Conservation (phyloP, 2,329 filamentous ascomycete species). For the Verticillium longisporum region DNA sequence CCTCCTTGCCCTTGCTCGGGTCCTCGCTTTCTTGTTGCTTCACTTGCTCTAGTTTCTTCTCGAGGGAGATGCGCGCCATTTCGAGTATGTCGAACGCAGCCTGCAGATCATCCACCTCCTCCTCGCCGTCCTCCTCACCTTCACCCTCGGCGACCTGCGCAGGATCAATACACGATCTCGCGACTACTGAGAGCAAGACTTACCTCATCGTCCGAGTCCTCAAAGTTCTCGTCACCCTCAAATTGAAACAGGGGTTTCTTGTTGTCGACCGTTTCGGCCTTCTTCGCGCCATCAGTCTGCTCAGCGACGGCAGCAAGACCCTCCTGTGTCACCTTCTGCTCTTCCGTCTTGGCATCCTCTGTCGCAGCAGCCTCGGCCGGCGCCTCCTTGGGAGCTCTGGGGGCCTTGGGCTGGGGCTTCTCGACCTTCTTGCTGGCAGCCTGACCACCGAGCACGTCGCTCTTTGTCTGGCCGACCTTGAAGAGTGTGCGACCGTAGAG, state of each 20-base stretch:
- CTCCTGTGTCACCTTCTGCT: slow-evolving; percentile 38
- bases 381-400: slow-evolving; percentile 20
- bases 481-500: slow-evolving; percentile 91
- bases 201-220: slow-evolving; percentile 68
- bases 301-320: slow-evolving; percentile 36
- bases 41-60: slow-evolving; percentile 42
- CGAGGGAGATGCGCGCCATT: slow-evolving; percentile 61
- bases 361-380: slow-evolving; percentile 25
- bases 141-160: slow-evolving; percentile 25
- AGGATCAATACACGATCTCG: slow-evolving; percentile 5
- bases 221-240: slow-evolving; percentile 88
- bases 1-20: slow-evolving; percentile 37
- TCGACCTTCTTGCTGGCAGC: slow-evolving; percentile 47
- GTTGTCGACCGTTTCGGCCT: slow-evolving; percentile 29
- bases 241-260: slow-evolving; percentile 88
- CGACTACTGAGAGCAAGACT: slow-evolving; percentile 14
- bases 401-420: slow-evolving; percentile 22
- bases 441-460: slow-evolving; percentile 84
- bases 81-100: slow-evolving; percentile 82
- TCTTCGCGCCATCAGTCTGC: slow-evolving; percentile 33
- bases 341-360: slow-evolving; percentile 24
- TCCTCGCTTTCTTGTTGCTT: slow-evolving; percentile 25
- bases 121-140: slow-evolving; percentile 40
- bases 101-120: slow-evolving; percentile 66
- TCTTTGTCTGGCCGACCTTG: slow-evolving; percentile 89